Evolutionary conservation across 331 rosid genomes (phyloP).

Genomic region (Pyracantha coccinea): DNA sequence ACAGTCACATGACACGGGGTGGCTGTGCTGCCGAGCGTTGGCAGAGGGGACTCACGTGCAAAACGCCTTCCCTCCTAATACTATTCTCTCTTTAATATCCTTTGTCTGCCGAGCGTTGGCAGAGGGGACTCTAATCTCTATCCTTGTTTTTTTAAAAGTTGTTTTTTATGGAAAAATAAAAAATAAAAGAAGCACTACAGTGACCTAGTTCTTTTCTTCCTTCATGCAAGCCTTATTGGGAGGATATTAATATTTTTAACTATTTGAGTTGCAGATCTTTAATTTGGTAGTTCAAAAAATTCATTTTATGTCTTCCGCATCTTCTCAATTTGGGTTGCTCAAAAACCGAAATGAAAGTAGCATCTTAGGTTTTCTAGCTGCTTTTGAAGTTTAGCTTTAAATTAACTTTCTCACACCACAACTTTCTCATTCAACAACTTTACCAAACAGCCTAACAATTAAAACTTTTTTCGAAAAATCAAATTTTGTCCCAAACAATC

Average conservation of each 20-base stretch:
- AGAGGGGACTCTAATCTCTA: neutral
- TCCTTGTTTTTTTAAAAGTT: too few species aligned
- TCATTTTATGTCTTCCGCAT: too few species aligned
- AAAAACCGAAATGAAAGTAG: neutral
- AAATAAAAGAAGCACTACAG: neutral
- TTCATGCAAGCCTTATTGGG: neutral
- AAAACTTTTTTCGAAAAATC: neutral
- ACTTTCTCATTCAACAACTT: neutral
- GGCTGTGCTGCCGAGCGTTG: neutral
- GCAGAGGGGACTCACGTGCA: slow-evolving; percentile 15
- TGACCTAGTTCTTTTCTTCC: neutral
- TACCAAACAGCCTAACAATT: neutral
- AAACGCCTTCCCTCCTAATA: neutral
- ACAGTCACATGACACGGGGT: slow-evolving; percentile 17
- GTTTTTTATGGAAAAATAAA: neutral
- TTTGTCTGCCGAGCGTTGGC: neutral
- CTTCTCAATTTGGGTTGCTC: too few species aligned
- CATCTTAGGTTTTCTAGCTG: too few species aligned
- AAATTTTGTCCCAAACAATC: neutral
- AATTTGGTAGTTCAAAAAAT: neutral
- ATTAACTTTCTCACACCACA: neutral
- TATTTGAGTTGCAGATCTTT: neutral
- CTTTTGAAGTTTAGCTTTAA: neutral
- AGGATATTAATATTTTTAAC: neutral
- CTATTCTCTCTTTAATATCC: too few species aligned